Base-by-base conservation (phyloP, 2,329 filamentous ascomycete genomes). In the Fusarium circinatum region DNA sequence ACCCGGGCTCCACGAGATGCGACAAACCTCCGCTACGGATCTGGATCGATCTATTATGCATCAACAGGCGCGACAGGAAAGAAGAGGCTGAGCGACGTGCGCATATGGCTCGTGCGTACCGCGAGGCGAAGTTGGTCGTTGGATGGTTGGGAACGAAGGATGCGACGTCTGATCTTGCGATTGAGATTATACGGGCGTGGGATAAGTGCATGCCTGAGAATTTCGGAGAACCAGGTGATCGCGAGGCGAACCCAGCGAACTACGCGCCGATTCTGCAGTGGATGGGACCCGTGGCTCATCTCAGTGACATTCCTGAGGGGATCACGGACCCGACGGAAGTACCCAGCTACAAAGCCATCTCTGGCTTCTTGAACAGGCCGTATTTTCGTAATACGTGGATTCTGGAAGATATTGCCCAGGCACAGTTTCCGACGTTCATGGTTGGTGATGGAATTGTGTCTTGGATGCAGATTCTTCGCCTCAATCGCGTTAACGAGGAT, bases 311-410 rank as follows among this genome's bases (percentile, higher is more conserved):
- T 42, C 75, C 75, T 26, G 67, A 74, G 51, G 74, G 75, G 9
- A 62, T 75, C 42, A 76, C 75, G 1, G 75, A 76, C 17, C 60
- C 75, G 17, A 74, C 70, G 1, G 60, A 76, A 32, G 75, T 76
- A 8, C 75, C 75, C 9, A 76, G 72, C 47, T 76, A 76, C 60
- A 73, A 51, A n/a, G 75, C 75, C 42, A 68, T 76, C n/a, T 70
- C 70, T 2, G 48, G 58, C 3, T 76, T 76, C 30, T 42, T 76
- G 18, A 76, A 76, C 52, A 57, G 75, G 14, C 74, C 74, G 3
- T 76, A 76, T 62, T 76, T 76, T 20, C 64, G 75, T 5, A 76
- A 76, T 26, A 65, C 74, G 10, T 76, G 75, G 75, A 76, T 76
- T 3, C 75, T 76, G 8, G 75, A 76, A 15, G 75, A 76, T 39